phyloP scores from a whole-genome alignment of 202 grass and related monocot genomes.

The Panicum virgatum region DNA sequence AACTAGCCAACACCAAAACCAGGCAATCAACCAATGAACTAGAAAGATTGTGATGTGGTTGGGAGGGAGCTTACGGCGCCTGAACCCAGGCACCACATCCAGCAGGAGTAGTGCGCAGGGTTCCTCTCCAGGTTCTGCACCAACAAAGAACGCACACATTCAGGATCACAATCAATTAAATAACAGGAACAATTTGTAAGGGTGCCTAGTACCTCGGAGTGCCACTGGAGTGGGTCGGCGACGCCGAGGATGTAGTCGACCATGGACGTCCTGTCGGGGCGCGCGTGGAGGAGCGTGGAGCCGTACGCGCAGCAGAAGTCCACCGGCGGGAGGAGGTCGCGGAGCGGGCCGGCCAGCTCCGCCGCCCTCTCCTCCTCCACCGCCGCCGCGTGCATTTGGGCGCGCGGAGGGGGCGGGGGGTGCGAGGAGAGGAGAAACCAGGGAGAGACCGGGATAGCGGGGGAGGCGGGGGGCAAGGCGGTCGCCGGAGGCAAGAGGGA shows the following conservation, averaged over 20 bases:
- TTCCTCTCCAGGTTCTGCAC: constrained; percentile 83
- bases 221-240: constrained; percentile 72
- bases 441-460: not conserved
- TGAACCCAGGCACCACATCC: constrained; percentile 59
- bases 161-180: not conserved
- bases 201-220: constrained; percentile 50
- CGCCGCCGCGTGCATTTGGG: not conserved
- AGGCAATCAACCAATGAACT: not conserved
- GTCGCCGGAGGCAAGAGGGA: constrained; percentile 1
- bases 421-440: no score
- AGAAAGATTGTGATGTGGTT: not conserved
- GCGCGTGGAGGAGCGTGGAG: constrained; percentile 73
- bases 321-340: constrained; percentile 67
- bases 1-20: not conserved
- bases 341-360: constrained; percentile 58
- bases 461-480: not conserved
- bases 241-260: constrained; percentile 94
- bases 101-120: constrained; percentile 65
- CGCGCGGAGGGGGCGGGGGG: not conserved
- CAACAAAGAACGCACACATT: not conserved
- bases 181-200: not conserved
- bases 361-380: constrained; percentile 7
- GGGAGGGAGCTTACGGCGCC: constrained; percentile 33
- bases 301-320: constrained; percentile 94
- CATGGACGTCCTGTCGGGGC: constrained; percentile 62